Evolutionary conservation across 306 rosid species (phyloP).

Genomic region (Cucumis hystrix): DNA sequence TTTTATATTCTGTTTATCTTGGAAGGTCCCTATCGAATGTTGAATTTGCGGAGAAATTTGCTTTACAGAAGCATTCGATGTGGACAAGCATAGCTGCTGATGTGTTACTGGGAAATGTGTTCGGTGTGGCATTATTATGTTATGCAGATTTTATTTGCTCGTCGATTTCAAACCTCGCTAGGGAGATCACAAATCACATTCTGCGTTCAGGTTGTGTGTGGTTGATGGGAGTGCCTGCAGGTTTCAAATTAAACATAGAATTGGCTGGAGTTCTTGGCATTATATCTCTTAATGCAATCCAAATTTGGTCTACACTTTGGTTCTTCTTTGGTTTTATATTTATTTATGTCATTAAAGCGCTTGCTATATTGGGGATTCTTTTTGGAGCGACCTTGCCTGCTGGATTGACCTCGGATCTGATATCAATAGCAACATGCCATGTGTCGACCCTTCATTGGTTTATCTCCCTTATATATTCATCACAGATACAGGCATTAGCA

Average conservation of each 20-base stretch:
- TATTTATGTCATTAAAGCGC: conserved; percentile 43
- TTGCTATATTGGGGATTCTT: conserved; percentile 62
- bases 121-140: conserved; percentile 59
- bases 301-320: conserved; percentile 93
- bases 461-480: conserved; percentile 72
- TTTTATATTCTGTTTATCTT: conserved; percentile 13
- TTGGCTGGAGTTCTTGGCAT: conserved; percentile 75
- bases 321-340: conserved; percentile 44
- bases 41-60: conserved; percentile 74
- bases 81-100: conserved; percentile 78
- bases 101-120: conserved; percentile 63
- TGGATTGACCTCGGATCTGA: conserved; percentile 57
- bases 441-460: conserved; percentile 76
- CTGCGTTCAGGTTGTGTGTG: conserved; percentile 90
- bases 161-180: conserved; percentile 41
- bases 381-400: conserved; percentile 73
- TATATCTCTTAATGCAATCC: conserved; percentile 75
- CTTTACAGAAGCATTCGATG: conserved; percentile 68
- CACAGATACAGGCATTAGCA: conserved; percentile 75
- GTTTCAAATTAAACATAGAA: conserved; percentile 87
- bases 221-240: conserved; percentile 97
- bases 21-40: conserved; percentile 66
- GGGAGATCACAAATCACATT: conserved; percentile 49
- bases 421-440: conserved; percentile 51
- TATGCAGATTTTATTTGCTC: conserved; percentile 37